These are phyloP conservation scores for Penicillium sp. DNA, from an alignment of 2,329 filamentous ascomycete genomes.

Conservation along the genomic window DNA sequence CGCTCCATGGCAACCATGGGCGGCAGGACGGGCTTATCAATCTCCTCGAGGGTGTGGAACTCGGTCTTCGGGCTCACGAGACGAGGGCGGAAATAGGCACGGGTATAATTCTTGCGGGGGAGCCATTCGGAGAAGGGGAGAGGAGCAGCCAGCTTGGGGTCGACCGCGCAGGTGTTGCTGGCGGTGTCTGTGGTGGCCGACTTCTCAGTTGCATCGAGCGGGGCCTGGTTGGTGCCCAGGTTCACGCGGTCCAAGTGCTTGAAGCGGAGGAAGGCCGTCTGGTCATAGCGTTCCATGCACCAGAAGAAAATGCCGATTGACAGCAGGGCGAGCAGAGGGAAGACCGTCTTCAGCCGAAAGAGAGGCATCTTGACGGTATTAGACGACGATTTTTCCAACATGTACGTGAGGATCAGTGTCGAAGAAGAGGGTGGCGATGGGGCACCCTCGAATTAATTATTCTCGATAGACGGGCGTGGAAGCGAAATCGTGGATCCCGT, in stretches of 20 bases:
- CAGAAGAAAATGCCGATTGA: slow-evolving; percentile 42
- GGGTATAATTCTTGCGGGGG: slow-evolving; percentile 45
- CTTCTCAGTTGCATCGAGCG: slow-evolving; percentile 12
- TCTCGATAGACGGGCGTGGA: neutral
- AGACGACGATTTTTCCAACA: slow-evolving; percentile 31
- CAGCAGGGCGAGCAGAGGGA: slow-evolving; percentile 39
- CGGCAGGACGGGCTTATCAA: slow-evolving; percentile 38
- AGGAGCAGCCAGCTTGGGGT: slow-evolving; percentile 34
- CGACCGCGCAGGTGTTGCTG: slow-evolving; percentile 33
- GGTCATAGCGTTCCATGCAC: slow-evolving; percentile 41
- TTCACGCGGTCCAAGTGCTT: slow-evolving; percentile 35
- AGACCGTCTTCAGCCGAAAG: slow-evolving; percentile 39
- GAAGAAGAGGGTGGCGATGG: neutral
- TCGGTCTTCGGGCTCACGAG: slow-evolving; percentile 36
- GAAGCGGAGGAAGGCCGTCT: slow-evolving; percentile 35
- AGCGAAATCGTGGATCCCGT: slow-evolving; percentile 6
- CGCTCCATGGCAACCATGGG: slow-evolving; percentile 40
- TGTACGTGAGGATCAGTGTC: slow-evolving; percentile 19
- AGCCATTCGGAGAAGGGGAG: slow-evolving; percentile 43
- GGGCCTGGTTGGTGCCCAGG: slow-evolving; percentile 14
- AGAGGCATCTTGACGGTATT: slow-evolving; percentile 38
- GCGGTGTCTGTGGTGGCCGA: slow-evolving; percentile 22
- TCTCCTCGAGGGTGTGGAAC: slow-evolving; percentile 40
- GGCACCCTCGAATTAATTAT: neutral
- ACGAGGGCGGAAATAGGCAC: slow-evolving; percentile 42